These are phyloP conservation scores for Abelmoschus esculentus DNA, from an alignment of 345 rosid genomes.

Conservation along the genomic window DNA sequence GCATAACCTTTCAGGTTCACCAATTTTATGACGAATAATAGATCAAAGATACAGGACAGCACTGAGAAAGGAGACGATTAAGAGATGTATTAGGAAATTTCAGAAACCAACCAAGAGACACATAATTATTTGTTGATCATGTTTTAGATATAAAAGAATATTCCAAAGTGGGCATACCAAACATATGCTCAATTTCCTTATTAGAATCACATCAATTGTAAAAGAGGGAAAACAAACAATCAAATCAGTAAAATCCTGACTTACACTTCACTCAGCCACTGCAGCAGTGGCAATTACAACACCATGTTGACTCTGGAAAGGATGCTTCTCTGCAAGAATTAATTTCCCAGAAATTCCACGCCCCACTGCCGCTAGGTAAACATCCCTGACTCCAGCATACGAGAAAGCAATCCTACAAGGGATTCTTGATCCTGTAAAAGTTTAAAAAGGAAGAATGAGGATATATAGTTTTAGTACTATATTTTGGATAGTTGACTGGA, in stretches of 20 bases:
- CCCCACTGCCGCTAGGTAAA: conserved; percentile 37
- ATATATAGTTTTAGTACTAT: conserved; percentile 2
- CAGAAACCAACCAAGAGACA: neutral
- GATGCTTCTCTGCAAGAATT: conserved; percentile 64
- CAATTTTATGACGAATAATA: neutral
- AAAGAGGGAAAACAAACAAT: neutral
- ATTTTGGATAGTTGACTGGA: neutral
- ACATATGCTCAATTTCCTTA: neutral
- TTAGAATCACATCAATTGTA: neutral
- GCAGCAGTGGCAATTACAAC: conserved; percentile 57
- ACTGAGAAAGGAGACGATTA: neutral
- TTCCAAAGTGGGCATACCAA: neutral
- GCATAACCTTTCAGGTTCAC: neutral
- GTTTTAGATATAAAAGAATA: neutral
- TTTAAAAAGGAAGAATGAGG: conserved; percentile 8
- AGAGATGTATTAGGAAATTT: neutral
- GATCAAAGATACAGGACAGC: neutral
- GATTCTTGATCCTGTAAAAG: conserved; percentile 36
- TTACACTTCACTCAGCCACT: conserved; percentile 47
- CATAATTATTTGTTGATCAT: neutral
- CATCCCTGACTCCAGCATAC: conserved; percentile 47
- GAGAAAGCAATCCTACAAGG: conserved; percentile 36
- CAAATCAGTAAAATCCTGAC: conserved; percentile 9
- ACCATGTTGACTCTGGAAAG: conserved; percentile 49
- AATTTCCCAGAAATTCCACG: conserved; percentile 44